Conservation (phyloP, 179 eudicot genomes). For the Beta macrorhiza region DNA sequence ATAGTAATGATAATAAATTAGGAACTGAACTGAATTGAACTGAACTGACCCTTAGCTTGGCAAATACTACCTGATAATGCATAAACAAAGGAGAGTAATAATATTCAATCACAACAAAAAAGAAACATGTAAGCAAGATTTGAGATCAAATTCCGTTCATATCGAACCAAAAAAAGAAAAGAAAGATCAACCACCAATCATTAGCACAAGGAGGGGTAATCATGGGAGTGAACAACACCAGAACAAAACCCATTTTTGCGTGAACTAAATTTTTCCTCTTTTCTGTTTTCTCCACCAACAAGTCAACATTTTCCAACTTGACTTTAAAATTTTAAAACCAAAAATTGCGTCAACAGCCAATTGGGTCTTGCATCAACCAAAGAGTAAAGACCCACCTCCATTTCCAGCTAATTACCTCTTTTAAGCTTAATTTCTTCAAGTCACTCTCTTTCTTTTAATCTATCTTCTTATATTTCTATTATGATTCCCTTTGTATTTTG, state of each 20-base stretch:
- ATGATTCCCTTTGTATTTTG: background rate
- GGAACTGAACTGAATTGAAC: no score
- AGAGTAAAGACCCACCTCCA: constrained; percentile 3
- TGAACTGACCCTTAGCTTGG: no score
- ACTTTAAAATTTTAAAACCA: constrained; percentile 7
- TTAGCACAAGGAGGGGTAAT: background rate
- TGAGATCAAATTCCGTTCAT: background rate
- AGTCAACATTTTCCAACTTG: constrained; percentile 40
- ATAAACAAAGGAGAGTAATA: no score
- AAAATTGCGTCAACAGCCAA: constrained; percentile 19
- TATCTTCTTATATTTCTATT: background rate
- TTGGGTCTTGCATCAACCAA: background rate
- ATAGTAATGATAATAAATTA: no score
- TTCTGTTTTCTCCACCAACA: background rate
- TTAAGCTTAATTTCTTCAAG: background rate
- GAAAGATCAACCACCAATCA: background rate
- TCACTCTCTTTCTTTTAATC: background rate
- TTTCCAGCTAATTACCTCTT: constrained; percentile 25
- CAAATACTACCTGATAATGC: no score
- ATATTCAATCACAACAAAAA: background rate
- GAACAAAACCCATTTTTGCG: background rate
- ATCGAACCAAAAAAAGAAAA: no score
- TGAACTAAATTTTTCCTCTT: constrained; percentile 9
- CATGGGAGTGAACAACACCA: background rate
- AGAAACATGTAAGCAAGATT: no score